A percentile compares a stretch with the other conserved stretches of the same genome.
phyloP scores from a whole-genome alignment of 2,329 filamentous ascomycete genomes.

The Graphium sp. region DNA sequence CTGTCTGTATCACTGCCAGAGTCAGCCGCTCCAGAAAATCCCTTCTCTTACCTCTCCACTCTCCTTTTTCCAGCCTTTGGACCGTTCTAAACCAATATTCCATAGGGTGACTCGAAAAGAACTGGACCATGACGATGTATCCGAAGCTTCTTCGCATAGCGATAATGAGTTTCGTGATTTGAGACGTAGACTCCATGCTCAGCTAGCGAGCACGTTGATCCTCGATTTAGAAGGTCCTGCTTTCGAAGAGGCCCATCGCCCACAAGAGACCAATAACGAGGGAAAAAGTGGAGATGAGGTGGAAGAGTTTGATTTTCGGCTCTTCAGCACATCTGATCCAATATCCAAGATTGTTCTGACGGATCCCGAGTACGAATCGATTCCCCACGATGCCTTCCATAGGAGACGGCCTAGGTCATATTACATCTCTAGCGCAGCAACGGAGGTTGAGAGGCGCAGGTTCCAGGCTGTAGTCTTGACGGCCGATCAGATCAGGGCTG shows the following conservation, averaged over 20 bases:
- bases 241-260: constrained; percentile 11
- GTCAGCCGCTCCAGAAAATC: too few species aligned
- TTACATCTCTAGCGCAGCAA: constrained; percentile 26
- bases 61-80: too few species aligned
- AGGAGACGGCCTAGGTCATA: constrained; percentile 24
- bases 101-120: too few species aligned
- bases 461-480: constrained; percentile 30
- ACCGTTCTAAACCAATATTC: too few species aligned
- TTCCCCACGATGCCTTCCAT: constrained; percentile 18
- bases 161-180: too few species aligned
- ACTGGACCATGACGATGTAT: too few species aligned
- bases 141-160: too few species aligned
- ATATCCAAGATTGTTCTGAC: constrained; percentile 33
- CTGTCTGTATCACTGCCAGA: too few species aligned
- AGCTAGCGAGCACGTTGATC: constrained; percentile 6
- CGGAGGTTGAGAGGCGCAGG: constrained; percentile 16
- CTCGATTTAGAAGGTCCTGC: constrained; percentile 1
- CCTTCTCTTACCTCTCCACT: too few species aligned
- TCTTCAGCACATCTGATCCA: constrained; percentile 31
- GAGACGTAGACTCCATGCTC: too few species aligned
- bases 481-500: constrained; percentile 29
- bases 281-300: constrained; percentile 7
- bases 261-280: constrained; percentile 5
- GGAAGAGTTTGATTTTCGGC: constrained; percentile 35
- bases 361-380: constrained; percentile 15